These are phyloP conservation scores for Poa pratensis DNA, from an alignment of 176 grass and related monocot genomes.

Conservation along the genomic window DNA sequence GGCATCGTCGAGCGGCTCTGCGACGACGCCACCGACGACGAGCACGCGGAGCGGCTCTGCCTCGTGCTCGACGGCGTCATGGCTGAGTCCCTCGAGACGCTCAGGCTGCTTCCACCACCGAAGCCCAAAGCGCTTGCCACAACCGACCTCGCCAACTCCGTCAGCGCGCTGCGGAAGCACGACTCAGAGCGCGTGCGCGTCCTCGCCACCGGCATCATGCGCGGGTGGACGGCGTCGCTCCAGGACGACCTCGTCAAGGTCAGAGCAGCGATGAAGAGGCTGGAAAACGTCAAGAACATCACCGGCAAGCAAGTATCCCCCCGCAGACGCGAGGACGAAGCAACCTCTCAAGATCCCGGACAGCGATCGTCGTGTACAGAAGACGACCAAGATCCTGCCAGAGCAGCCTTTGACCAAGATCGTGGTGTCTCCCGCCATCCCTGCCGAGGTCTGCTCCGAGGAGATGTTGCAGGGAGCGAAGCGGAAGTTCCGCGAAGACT, in stretches of 20 bases:
- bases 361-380: background rate
- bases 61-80: constrained; percentile 14
- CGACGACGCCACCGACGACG: background rate
- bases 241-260: background rate
- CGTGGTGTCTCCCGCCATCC: no score
- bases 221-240: background rate
- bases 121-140: background rate
- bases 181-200: constrained; percentile 8
- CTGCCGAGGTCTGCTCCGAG: background rate
- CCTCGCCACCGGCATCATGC: background rate
- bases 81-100: constrained; percentile 24
- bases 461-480: background rate
- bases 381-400: background rate
- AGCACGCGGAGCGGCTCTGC: background rate
- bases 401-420: background rate
- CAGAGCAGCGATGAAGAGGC: background rate
- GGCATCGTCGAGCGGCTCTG: background rate
- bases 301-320: fast-evolving
- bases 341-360: background rate
- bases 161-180: constrained; percentile 10
- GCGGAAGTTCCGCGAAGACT: background rate
- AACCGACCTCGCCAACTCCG: background rate
- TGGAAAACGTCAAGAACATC: background rate
- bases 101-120: background rate
- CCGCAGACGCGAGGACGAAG: background rate